Percentiles rank a stretch among this genome's conserved stretches.
Evolutionary conservation across 2,329 filamentous ascomycete species (phyloP).

Genomic region (Colletotrichum aenigma): DNA sequence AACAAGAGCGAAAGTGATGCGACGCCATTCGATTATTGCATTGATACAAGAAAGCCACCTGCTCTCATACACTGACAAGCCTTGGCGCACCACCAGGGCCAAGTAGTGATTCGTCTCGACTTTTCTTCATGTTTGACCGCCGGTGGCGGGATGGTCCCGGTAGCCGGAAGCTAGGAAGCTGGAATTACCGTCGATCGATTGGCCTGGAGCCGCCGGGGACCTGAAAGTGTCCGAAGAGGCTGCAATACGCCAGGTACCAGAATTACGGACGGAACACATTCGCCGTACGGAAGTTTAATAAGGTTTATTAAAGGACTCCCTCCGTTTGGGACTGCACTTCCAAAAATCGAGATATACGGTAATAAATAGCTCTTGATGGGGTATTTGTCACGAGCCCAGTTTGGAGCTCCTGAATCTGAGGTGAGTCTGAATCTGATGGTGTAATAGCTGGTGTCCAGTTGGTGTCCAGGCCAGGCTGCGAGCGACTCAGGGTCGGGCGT

Average conservation of each 20-base stretch:
- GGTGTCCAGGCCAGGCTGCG: background rate
- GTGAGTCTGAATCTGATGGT: background rate
- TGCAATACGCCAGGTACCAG: background rate
- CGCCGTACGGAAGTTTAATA: background rate
- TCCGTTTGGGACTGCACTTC: background rate
- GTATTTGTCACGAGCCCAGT: background rate
- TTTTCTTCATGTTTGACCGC: background rate
- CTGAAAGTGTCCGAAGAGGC: background rate
- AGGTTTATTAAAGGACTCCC: background rate
- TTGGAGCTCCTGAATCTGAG: background rate
- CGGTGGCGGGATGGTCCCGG: background rate
- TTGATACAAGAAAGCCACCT: background rate
- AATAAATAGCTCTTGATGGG: background rate
- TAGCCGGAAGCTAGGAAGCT: background rate
- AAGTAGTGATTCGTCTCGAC: background rate
- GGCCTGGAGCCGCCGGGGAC: background rate
- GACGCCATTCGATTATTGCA: background rate
- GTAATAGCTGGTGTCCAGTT: background rate
- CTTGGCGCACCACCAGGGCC: background rate
- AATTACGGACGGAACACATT: background rate
- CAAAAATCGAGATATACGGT: background rate
- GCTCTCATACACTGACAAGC: background rate
- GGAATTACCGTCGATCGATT: background rate
- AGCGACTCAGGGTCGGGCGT: background rate
- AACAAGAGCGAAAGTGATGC: background rate